phyloP scores from a whole-genome alignment of 108 stramenopile species.

The Skeletonema menzelii region DNA sequence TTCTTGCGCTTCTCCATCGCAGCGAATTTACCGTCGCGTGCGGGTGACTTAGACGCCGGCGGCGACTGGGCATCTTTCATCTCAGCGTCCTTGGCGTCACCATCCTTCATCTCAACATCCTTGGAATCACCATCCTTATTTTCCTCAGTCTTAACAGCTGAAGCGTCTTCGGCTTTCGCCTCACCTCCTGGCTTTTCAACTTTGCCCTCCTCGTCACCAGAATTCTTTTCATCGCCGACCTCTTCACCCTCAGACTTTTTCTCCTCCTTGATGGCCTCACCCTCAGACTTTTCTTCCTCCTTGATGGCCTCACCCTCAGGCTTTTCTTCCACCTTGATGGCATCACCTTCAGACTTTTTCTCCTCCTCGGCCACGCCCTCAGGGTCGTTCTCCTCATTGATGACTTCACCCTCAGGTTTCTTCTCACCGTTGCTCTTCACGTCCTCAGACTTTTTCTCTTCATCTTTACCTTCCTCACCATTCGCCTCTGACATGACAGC shows the following conservation, averaged over 20 bases:
- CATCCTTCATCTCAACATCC: slow-evolving; percentile 13
- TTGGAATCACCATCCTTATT: neutral
- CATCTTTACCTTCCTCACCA: neutral
- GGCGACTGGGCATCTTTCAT: slow-evolving; percentile 7
- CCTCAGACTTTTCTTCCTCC: neutral
- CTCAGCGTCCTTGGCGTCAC: slow-evolving; percentile 5
- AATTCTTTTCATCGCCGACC: neutral
- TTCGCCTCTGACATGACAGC: neutral
- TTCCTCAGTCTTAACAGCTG: neutral
- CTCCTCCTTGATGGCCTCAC: neutral
- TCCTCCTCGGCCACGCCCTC: neutral
- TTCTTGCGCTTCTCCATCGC: slow-evolving; percentile 79
- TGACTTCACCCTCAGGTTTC: neutral
- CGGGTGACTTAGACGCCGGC: neutral
- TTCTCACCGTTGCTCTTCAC: neutral
- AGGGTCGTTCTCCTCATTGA: too few relatives aligned
- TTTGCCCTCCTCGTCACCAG: slow-evolving; percentile 4
- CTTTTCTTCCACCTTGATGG: neutral
- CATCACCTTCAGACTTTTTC: neutral
- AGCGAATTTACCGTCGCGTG: slow-evolving; percentile 76
- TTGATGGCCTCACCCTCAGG: neutral
- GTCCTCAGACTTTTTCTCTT: slow-evolving; percentile 7
- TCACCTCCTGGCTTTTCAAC: slow-evolving; percentile 4
- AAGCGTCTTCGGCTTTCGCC: neutral
- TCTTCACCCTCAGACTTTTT: neutral